Conservation (phyloP, 2,329 filamentous ascomycete species). For the Blumeria hordei region DNA sequence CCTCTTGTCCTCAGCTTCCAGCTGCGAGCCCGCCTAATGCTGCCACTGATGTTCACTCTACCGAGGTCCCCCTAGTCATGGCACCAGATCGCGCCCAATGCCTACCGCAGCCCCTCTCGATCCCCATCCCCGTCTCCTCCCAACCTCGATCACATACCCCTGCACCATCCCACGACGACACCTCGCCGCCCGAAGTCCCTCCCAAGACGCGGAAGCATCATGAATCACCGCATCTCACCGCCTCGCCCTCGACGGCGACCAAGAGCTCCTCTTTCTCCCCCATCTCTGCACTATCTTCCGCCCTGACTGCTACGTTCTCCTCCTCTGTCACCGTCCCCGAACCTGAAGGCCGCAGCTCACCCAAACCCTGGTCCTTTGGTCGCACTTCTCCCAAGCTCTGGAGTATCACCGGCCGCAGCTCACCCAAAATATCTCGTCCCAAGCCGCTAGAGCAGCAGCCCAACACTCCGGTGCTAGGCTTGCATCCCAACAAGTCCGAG, state of each 20-base stretch:
- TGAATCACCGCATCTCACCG: neutral
- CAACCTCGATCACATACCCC: no score
- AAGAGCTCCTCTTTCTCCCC: conserved; percentile 18
- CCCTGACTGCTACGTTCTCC: conserved; percentile 8
- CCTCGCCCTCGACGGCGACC: neutral
- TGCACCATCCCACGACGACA: conserved; percentile 8
- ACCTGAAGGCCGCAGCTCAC: conserved; percentile 8
- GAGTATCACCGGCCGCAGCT: conserved; percentile 4
- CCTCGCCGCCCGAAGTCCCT: conserved; percentile 21
- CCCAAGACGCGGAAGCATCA: conserved; percentile 18
- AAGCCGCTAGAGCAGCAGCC: conserved; percentile 3
- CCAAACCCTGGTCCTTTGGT: conserved; percentile 5
- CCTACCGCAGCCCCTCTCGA: no score
- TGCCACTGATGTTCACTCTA: no score
- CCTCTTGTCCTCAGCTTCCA: no score
- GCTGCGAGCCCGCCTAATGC: no score
- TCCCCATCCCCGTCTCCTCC: no score
- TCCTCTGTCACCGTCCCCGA: conserved; percentile 6
- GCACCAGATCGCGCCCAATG: no score
- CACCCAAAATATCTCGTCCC: conserved; percentile 4
- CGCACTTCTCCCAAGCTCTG: neutral
- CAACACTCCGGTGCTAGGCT: neutral
- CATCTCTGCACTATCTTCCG: conserved; percentile 15
- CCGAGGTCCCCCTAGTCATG: no score
- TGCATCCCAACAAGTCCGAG: conserved; percentile 1